Evolutionary conservation across 176 grass and related monocot genomes (phyloP).

Genomic region (Puya raimondii): DNA sequence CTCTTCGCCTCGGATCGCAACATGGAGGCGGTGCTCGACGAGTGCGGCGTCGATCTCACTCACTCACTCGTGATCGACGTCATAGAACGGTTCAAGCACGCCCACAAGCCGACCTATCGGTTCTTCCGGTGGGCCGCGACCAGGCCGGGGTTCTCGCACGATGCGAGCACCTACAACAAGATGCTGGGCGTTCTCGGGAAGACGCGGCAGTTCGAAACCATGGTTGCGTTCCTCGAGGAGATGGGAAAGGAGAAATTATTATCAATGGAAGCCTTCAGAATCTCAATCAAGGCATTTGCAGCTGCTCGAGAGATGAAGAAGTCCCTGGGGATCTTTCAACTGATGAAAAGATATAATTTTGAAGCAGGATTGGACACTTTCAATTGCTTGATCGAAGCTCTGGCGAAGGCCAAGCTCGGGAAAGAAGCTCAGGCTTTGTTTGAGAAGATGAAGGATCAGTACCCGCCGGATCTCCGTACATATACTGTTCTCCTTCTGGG

Average conservation of each 20-base stretch:
- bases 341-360: slow-evolving; percentile 57
- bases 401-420: slow-evolving; percentile 51
- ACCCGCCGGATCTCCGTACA: slow-evolving; percentile 44
- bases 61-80: slow-evolving; percentile 16
- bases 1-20: slow-evolving; percentile 28
- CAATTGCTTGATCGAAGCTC: slow-evolving; percentile 62
- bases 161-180: slow-evolving; percentile 51
- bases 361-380: slow-evolving; percentile 61
- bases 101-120: slow-evolving; percentile 25
- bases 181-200: slow-evolving; percentile 59
- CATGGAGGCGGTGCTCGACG: slow-evolving; percentile 30
- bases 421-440: slow-evolving; percentile 67
- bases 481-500: slow-evolving; percentile 57
- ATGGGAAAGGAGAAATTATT: slow-evolving; percentile 47
- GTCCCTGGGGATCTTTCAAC: slow-evolving; percentile 52
- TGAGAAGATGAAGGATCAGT: slow-evolving; percentile 48
- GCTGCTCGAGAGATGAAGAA: slow-evolving; percentile 60
- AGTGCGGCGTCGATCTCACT: slow-evolving; percentile 8
- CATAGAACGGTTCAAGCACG: slow-evolving; percentile 23
- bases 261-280: slow-evolving; percentile 80
- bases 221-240: slow-evolving; percentile 65
- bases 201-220: slow-evolving; percentile 57
- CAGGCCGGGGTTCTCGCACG: slow-evolving; percentile 9
- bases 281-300: slow-evolving; percentile 49
- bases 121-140: slow-evolving; percentile 27